These are phyloP conservation scores for Cudoniella acicularis DNA, from an alignment of 495 filamentous ascomycete genomes.

Conservation along the genomic window DNA sequence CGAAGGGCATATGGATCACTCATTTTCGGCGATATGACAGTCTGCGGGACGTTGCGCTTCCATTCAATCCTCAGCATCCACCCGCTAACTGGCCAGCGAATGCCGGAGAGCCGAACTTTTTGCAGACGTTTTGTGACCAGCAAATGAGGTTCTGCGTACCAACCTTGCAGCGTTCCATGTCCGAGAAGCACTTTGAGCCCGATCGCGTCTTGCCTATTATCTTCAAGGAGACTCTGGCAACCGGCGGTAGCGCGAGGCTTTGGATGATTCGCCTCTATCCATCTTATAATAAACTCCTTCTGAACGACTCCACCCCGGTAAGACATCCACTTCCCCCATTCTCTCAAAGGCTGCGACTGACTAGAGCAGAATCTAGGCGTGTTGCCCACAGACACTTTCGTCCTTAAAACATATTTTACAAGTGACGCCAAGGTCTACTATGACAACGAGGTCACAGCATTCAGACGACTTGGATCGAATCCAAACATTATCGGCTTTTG, in stretches of 20 bases:
- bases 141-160: constrained; percentile 36
- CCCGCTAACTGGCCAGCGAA: constrained; percentile 5
- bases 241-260: constrained; percentile 20
- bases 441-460: constrained; percentile 32
- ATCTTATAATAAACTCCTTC: constrained; percentile 18
- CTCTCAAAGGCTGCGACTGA: constrained; percentile 6
- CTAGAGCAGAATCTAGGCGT: too few relatives aligned
- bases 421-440: constrained; percentile 28
- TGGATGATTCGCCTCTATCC: constrained; percentile 27
- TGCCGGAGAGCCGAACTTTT: constrained; percentile 13
- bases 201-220: constrained; percentile 29
- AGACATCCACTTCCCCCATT: not conserved
- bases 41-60: too few relatives aligned
- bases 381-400: constrained; percentile 28
- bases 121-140: constrained; percentile 20
- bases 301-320: not conserved
- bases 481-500: constrained; percentile 32
- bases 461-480: constrained; percentile 26
- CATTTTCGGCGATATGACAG: too few relatives aligned
- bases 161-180: constrained; percentile 8
- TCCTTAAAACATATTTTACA: constrained; percentile 37
- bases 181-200: constrained; percentile 7
- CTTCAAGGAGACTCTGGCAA: constrained; percentile 6
- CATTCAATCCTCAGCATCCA: constrained; percentile 3
- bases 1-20: too few relatives aligned